Conservation (phyloP, 768 basidiomycete genomes). For the Russula brevipes region DNA sequence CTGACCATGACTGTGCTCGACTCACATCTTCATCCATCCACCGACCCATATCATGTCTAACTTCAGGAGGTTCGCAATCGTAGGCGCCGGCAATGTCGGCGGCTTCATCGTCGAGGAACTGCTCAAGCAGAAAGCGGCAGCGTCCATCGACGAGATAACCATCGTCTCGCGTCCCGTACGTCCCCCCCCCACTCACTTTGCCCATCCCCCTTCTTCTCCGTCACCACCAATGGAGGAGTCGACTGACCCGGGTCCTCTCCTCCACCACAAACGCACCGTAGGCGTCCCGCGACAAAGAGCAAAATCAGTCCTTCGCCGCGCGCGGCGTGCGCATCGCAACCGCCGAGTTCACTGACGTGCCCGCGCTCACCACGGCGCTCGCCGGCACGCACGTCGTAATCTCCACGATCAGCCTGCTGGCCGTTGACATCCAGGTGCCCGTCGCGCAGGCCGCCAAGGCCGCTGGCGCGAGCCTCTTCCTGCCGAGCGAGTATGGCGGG, state of each 20-base stretch:
- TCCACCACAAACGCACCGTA: not conserved
- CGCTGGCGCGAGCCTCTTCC: conserved; percentile 22
- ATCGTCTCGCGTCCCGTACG: conserved; percentile 24
- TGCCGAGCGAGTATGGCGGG: conserved; percentile 30
- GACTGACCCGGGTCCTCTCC: not conserved
- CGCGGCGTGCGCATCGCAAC: conserved; percentile 17
- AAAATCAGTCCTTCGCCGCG: conserved; percentile 10
- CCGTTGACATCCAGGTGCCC: conserved; percentile 14
- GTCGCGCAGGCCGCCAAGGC: conserved; percentile 24
- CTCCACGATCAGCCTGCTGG: conserved; percentile 11
- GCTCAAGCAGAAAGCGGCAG: conserved; percentile 21
- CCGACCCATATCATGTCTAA: conserved; percentile 10
- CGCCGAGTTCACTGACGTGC: conserved; percentile 14
- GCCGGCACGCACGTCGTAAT: conserved; percentile 22
- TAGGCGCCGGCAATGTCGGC: conserved; percentile 24
- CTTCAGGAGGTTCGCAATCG: conserved; percentile 21
- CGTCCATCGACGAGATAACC: conserved; percentile 11
- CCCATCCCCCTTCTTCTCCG: not conserved
- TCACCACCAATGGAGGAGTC: not conserved
- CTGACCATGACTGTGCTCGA: not conserved
- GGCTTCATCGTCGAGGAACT: conserved; percentile 23
- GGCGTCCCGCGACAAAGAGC: conserved; percentile 11
- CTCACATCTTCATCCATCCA: not conserved
- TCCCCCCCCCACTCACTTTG: not conserved
- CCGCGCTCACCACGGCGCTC: conserved; percentile 21